phyloP scores from a whole-genome alignment of 441 rosid genomes.

The Eruca vesicaria region DNA sequence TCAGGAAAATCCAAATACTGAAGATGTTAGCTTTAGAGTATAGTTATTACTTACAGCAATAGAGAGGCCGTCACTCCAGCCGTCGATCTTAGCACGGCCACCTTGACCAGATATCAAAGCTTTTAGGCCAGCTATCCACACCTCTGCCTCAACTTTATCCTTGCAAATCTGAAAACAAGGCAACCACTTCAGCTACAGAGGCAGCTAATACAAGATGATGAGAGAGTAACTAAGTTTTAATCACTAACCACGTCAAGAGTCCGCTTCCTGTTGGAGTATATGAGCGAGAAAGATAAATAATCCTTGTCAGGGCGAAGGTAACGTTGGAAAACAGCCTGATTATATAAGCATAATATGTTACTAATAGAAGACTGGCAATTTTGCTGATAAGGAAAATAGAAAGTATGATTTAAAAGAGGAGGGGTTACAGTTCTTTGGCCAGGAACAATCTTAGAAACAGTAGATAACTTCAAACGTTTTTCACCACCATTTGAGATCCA shows the following conservation, averaged over 20 bases:
- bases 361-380: not conserved
- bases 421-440: conserved; percentile 96
- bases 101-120: conserved; percentile 76
- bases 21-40: no score
- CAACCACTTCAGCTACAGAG: conserved; percentile 5
- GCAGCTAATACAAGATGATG: not conserved
- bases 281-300: conserved; percentile 84
- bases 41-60: conserved; percentile 70
- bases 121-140: conserved; percentile 85
- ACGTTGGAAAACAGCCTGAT: conserved; percentile 86
- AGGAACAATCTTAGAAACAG: conserved; percentile 80
- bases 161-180: conserved; percentile 67
- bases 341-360: conserved; percentile 30
- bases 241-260: conserved; percentile 94
- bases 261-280: conserved; percentile 80
- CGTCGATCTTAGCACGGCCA: conserved; percentile 93
- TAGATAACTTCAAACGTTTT: conserved; percentile 79
- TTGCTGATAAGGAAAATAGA: not conserved
- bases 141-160: conserved; percentile 94
- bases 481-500: conserved; percentile 89
- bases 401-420: not conserved
- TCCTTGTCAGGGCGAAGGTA: conserved; percentile 86
- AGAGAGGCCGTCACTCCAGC: conserved; percentile 88
- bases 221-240: conserved; percentile 20
- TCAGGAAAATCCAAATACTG: conserved; percentile 30